Conservation (phyloP, 1,284 basidiomycete genomes). For the Peniophora sp. region DNA sequence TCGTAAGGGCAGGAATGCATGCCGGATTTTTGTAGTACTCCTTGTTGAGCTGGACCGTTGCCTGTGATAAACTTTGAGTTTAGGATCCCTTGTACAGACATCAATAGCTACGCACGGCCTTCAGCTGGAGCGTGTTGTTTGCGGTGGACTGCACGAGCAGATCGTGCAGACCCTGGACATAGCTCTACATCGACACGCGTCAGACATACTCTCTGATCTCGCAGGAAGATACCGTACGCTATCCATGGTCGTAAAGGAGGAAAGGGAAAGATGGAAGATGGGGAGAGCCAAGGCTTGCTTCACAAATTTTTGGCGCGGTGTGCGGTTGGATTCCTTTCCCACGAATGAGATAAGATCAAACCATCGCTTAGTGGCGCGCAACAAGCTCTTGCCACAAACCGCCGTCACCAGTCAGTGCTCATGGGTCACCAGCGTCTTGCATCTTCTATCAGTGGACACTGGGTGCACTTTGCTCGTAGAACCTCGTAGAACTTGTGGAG, state of each 20-base stretch:
- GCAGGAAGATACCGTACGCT: background rate
- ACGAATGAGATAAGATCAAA: background rate
- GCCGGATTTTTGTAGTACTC: constrained; percentile 88
- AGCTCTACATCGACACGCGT: background rate
- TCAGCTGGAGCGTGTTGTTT: constrained; percentile 82
- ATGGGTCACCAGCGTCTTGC: too few species aligned
- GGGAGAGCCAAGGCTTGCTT: background rate
- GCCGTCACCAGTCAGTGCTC: too few species aligned
- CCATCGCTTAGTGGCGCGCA: too few species aligned
- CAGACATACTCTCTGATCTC: background rate
- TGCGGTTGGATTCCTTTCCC: background rate
- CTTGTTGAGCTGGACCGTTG: constrained; percentile 85
- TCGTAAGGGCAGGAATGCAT: constrained; percentile 89
- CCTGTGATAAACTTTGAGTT: constrained; percentile 39
- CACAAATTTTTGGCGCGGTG: background rate
- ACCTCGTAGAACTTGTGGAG: too few species aligned
- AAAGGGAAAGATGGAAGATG: background rate
- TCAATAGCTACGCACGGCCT: constrained; percentile 55
- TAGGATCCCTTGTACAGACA: constrained; percentile 4
- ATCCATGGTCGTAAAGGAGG: background rate
- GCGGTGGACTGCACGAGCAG: constrained; percentile 80
- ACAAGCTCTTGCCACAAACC: too few species aligned
- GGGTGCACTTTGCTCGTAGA: too few species aligned
- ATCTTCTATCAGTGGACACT: too few species aligned
- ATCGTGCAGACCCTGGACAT: constrained; percentile 71